A percentile compares a stretch with the other conserved stretches of the same genome.
phyloP scores from a whole-genome alignment of 2,329 filamentous ascomycete species.

The Penicillium griseofulvum region DNA sequence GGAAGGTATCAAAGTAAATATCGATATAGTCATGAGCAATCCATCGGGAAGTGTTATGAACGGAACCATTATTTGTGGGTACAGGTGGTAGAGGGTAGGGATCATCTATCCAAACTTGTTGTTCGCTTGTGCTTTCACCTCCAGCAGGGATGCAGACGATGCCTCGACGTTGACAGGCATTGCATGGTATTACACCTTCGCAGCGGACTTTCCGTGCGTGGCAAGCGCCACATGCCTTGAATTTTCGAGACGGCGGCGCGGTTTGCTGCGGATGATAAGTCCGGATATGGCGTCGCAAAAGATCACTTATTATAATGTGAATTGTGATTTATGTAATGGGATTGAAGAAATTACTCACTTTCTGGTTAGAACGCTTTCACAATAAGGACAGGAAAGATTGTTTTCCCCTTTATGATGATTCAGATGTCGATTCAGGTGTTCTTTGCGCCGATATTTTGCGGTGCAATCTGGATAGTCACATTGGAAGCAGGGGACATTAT shows the following conservation, averaged over 20 bases:
- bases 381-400: slow-evolving; percentile 16
- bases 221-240: slow-evolving; percentile 17
- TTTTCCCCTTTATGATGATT: slow-evolving; percentile 8
- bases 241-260: slow-evolving; percentile 8
- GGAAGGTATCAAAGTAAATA: slow-evolving; percentile 27
- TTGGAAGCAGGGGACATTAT: slow-evolving; percentile 4
- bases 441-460: slow-evolving; percentile 24
- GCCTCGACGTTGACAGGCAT: slow-evolving; percentile 10
- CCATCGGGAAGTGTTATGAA: slow-evolving; percentile 8
- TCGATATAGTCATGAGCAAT: slow-evolving; percentile 20
- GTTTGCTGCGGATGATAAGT: slow-evolving; percentile 16
- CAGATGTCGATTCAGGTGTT: slow-evolving; percentile 23
- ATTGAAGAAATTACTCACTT: background rate
- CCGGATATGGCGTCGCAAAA: slow-evolving; percentile 22
- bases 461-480: slow-evolving; percentile 21
- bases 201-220: slow-evolving; percentile 18
- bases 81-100: background rate
- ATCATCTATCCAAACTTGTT: slow-evolving; percentile 3
- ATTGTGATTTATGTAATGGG: background rate
- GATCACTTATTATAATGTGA: slow-evolving; percentile 16
- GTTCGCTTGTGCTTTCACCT: background rate
- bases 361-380: slow-evolving; percentile 15
- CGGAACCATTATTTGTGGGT: background rate
- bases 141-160: background rate
- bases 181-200: slow-evolving; percentile 15